These are phyloP conservation scores for Carnegiea gigantea DNA, from an alignment of 179 eudicot genomes.

Conservation along the genomic window DNA sequence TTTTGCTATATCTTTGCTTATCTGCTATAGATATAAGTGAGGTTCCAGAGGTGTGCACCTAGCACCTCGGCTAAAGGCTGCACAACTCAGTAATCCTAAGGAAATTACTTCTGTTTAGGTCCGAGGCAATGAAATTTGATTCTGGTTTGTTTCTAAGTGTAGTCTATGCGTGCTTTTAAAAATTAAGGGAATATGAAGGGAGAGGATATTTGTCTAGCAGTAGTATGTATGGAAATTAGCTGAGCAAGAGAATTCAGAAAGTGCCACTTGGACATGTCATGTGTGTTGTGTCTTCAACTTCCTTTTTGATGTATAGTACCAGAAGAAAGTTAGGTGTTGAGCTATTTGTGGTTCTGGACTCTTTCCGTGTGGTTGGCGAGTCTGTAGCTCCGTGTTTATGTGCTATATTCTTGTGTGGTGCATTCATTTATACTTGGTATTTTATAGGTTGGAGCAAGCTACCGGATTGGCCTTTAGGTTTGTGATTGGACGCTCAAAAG, in stretches of 20 bases:
- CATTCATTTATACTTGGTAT: slow-evolving; percentile 18
- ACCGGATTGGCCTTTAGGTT: slow-evolving; percentile 74
- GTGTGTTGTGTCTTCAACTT: background rate
- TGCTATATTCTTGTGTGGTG: background rate
- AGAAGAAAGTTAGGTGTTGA: too few species aligned
- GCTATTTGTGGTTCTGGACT: background rate
- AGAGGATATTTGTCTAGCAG: background rate
- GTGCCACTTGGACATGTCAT: background rate
- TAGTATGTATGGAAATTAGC: background rate
- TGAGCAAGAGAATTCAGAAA: background rate
- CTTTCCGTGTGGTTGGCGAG: background rate
- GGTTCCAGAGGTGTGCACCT: too few species aligned
- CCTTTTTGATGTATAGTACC: background rate
- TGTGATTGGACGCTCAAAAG: slow-evolving; percentile 61
- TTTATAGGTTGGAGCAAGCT: slow-evolving; percentile 62
- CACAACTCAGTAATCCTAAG: too few species aligned
- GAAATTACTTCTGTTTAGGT: background rate
- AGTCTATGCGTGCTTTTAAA: background rate
- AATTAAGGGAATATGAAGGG: background rate
- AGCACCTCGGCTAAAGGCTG: too few species aligned
- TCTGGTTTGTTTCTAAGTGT: too few species aligned
- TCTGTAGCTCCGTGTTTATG: background rate
- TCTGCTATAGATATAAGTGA: too few species aligned
- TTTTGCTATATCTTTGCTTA: too few species aligned
- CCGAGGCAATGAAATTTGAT: background rate